phyloP scores from a whole-genome alignment of 140 eudicot genomes.

The Flaveria floridana region DNA sequence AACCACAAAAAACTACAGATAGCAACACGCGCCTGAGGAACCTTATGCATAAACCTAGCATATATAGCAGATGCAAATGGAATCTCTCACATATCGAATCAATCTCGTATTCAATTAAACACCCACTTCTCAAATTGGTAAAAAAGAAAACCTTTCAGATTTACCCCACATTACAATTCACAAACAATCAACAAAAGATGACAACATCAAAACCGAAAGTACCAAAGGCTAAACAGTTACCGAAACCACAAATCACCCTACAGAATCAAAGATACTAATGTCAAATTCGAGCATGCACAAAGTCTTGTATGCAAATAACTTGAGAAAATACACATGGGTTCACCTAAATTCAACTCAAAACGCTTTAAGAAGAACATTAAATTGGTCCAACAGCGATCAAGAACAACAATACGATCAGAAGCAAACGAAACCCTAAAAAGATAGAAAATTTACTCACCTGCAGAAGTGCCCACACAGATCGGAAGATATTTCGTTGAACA shows the following conservation, averaged over 20 bases:
- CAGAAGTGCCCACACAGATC: constrained; percentile 26
- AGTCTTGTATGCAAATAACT: background rate
- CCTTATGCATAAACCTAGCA: constrained; percentile 4
- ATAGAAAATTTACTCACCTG: constrained; percentile 24
- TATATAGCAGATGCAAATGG: background rate
- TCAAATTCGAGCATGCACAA: constrained; percentile 10
- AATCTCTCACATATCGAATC: constrained; percentile 11
- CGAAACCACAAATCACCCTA: too few relatives aligned
- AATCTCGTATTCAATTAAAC: background rate
- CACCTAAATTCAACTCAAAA: constrained; percentile 19
- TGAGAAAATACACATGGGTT: background rate
- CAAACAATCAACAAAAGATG: background rate
- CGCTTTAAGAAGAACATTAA: constrained; percentile 27
- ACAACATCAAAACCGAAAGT: background rate
- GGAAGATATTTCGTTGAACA: constrained; percentile 23
- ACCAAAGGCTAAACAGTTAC: too few relatives aligned
- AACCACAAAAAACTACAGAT: background rate
- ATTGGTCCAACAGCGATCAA: constrained; percentile 26
- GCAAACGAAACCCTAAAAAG: constrained; percentile 34
- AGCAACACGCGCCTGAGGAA: background rate
- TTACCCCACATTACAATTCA: constrained; percentile 29
- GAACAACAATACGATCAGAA: background rate
- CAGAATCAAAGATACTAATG: background rate
- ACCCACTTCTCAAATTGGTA: constrained; percentile 4
- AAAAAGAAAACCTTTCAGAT: background rate